Evolutionary conservation across 176 grass and related monocot genomes (phyloP), one percentile per base, ranked within the genome.

Genomic region (Rhipidocladum racemiflorum): DNA sequence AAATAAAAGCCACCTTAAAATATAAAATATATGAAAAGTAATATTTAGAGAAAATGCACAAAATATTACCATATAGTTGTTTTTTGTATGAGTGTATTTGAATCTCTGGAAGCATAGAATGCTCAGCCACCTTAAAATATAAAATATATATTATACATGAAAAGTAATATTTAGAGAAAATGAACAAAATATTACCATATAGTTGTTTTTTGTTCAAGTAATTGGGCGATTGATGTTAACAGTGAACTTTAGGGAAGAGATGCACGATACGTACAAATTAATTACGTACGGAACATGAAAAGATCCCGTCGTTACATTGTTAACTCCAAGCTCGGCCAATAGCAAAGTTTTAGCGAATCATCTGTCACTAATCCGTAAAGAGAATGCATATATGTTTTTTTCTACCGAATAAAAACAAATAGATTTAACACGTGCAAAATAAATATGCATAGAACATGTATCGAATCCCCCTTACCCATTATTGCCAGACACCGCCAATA

Each of bases 401-500:
- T 1, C 11, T 10, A 9, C 5, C 0, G 5, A 62, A n/a, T n/a
- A 71, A 18, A 54, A 21, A 29, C 53, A 44, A 56, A 55, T 44
- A 57, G 0, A 0, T 81, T 0, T 4, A 10, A 1, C 1, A 14
- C 21, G 3, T 0, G 5, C 1, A 28, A 7, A 43, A 6, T 43
- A 54, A 43, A 28, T 56, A 69, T 2, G 0, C 4, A 8, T 5
- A 18, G 0, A 54, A 21, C 10, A 13, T 0, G 1, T 13, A 14
- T 44, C 1, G 9, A 70, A 9, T 43, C 12, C 16, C 16, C 0
- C 15, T 61, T 43, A 30, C 18, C 5, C 8, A 0, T 25, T 9
- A 6, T 29, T 5, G 0, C 0, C 0, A 1, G 0, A 9, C 13
- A 29, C 0, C 0, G 0, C 1, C 25, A 3, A 50, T 4, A 35